Evolutionary conservation across 106 monocot genomes (phyloP).

Genomic region (Dendrobium nobile): DNA sequence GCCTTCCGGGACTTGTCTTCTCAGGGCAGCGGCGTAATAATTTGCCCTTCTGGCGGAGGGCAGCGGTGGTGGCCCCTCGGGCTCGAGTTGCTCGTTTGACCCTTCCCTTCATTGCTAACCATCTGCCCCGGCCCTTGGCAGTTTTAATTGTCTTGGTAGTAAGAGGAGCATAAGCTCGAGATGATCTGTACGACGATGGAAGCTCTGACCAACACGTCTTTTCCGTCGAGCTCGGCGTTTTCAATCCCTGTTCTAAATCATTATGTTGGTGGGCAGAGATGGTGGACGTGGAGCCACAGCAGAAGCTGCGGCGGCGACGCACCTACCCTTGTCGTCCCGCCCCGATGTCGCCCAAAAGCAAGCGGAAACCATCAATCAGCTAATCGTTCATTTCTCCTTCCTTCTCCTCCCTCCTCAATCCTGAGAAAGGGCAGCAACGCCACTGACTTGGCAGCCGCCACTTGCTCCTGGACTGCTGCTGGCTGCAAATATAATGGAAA

Average conservation of each 20-base stretch:
- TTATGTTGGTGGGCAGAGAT: not conserved
- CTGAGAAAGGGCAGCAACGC: not conserved
- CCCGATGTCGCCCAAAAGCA: not conserved
- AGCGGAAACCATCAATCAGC: not conserved
- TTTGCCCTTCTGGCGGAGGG: not conserved
- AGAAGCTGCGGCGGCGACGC: not conserved
- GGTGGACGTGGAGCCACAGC: not conserved
- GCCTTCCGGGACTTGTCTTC: not conserved
- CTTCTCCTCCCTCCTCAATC: not conserved
- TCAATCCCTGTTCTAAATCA: not conserved
- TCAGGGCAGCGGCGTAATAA: no score
- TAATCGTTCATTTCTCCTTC: not conserved
- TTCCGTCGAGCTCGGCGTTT: not conserved
- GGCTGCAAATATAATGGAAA: not conserved
- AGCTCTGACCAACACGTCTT: not conserved
- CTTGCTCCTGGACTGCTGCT: not conserved
- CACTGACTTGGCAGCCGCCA: not conserved
- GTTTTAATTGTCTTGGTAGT: not conserved
- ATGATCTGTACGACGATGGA: not conserved
- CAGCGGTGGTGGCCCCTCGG: not conserved
- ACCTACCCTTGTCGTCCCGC: not conserved
- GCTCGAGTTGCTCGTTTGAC: not conserved
- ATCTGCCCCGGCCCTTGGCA: not conserved
- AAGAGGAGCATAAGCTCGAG: not conserved
- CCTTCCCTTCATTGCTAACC: not conserved